Conservation (phyloP, 148 eudicot genomes). For the Beta vulgaris region DNA sequence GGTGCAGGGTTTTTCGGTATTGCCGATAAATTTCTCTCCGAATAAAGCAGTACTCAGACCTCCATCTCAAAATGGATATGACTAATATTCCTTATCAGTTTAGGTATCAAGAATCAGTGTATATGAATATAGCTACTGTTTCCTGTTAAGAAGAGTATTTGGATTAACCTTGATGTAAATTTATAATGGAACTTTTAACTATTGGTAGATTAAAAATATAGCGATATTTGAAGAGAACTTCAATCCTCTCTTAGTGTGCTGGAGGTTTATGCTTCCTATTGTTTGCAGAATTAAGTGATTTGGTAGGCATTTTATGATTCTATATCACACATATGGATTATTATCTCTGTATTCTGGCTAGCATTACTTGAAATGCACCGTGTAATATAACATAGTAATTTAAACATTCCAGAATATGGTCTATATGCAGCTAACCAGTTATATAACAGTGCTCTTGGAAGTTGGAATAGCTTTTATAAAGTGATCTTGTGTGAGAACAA, state of each 20-base stretch:
- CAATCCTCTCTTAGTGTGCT: background rate
- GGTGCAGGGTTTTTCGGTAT: background rate
- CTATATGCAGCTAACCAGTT: too few relatives aligned
- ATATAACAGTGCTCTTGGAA: too few relatives aligned
- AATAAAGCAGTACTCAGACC: background rate
- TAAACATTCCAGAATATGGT: too few relatives aligned
- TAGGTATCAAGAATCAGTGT: background rate
- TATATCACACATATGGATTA: background rate
- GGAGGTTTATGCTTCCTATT: background rate
- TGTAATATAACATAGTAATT: too few relatives aligned
- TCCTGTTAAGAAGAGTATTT: too few relatives aligned
- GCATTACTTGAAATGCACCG: background rate
- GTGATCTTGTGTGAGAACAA: too few relatives aligned
- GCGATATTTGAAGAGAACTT: background rate
- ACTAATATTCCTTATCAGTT: too few relatives aligned
- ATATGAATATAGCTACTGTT: background rate
- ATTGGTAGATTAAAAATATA: background rate
- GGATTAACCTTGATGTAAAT: background rate
- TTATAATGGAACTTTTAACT: background rate
- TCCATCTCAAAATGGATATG: background rate
- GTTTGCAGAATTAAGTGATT: background rate
- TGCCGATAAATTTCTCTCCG: background rate
- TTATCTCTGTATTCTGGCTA: background rate
- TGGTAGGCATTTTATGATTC: background rate
- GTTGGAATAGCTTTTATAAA: too few relatives aligned